These are phyloP conservation scores for Psophocarpus tetragonolobus DNA, from an alignment of 306 rosid genomes.

Conservation along the genomic window DNA sequence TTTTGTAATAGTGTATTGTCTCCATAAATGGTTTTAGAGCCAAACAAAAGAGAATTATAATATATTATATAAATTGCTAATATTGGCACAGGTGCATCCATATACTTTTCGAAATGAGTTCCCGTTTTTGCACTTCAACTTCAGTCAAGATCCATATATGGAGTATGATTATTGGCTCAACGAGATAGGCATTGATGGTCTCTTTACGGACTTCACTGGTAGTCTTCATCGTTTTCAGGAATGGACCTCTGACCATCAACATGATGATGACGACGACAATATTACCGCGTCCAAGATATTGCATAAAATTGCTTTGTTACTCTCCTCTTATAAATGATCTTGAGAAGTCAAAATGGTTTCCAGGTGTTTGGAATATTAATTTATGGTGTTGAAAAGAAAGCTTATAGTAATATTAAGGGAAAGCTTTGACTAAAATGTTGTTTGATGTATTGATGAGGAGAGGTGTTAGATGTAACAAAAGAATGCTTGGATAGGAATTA, in stretches of 20 bases:
- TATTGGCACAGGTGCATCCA: slow-evolving; percentile 79
- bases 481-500: too few species aligned
- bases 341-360: neutral
- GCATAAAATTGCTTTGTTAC: slow-evolving; percentile 60
- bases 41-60: slow-evolving; percentile 18
- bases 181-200: slow-evolving; percentile 77
- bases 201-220: slow-evolving; percentile 91
- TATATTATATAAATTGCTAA: slow-evolving; percentile 8
- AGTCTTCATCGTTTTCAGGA: slow-evolving; percentile 74
- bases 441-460: too few species aligned
- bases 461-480: too few species aligned
- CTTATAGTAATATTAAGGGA: neutral
- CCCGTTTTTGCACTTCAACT: slow-evolving; percentile 57
- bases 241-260: slow-evolving; percentile 43
- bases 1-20: slow-evolving; percentile 9
- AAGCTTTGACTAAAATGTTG: neutral
- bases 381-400: neutral
- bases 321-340: slow-evolving; percentile 31
- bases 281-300: slow-evolving; percentile 55
- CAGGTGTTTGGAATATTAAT: neutral
- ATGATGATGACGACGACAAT: neutral
- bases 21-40: neutral
- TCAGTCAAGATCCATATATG: slow-evolving; percentile 70
- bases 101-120: slow-evolving; percentile 82
- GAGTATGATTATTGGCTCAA: slow-evolving; percentile 85